These are phyloP conservation scores for Trichophyton equinum DNA, from an alignment of 2,329 filamentous ascomycete genomes.

Conservation along the genomic window DNA sequence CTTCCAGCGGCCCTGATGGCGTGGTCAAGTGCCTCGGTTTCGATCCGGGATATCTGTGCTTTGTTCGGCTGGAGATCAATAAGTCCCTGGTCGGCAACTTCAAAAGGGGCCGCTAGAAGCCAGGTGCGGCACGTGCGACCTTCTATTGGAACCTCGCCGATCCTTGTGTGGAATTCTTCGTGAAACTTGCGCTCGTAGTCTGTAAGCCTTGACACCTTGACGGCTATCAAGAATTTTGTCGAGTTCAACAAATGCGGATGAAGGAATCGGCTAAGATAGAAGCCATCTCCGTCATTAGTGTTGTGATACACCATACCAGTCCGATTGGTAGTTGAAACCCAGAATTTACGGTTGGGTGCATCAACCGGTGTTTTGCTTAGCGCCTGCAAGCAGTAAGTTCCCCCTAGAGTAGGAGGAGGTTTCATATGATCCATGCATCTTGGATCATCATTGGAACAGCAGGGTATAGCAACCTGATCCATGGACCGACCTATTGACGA, in stretches of 20 bases:
- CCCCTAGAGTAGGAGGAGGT: not conserved
- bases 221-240: not conserved
- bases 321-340: constrained; percentile 4
- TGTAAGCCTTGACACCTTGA: constrained; percentile 6
- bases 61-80: not conserved
- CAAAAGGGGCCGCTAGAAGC: constrained; percentile 1
- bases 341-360: not conserved
- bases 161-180: not conserved
- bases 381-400: not conserved
- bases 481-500: not conserved
- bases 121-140: constrained; percentile 7
- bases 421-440: not conserved
- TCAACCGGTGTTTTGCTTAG: not conserved
- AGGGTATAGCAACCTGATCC: not conserved
- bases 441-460: not conserved
- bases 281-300: constrained; percentile 3
- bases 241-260: constrained; percentile 7
- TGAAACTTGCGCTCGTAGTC: constrained; percentile 4
- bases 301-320: constrained; percentile 10
- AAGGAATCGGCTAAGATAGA: not conserved
- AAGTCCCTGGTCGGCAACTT: not conserved
- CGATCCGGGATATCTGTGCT: not conserved
- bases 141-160: not conserved
- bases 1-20: not conserved
- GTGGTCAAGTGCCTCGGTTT: not conserved